phyloP scores from a whole-genome alignment of 768 basidiomycete species.

The Suillus brevipes region DNA sequence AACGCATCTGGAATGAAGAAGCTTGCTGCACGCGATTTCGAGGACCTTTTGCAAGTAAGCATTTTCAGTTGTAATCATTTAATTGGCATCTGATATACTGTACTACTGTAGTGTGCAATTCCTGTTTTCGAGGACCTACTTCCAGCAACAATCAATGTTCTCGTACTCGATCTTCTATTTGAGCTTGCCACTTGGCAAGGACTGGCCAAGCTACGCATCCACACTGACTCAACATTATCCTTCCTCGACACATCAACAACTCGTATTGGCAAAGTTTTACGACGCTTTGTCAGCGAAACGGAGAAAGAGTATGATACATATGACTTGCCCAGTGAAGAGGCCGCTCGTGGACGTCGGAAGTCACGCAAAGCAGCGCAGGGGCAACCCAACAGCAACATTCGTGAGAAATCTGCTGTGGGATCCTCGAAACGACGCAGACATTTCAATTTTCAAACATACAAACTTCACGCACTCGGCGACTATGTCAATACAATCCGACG shows the following conservation, averaged over 20 bases:
- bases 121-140: constrained; percentile 33
- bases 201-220: constrained; percentile 22
- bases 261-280: constrained; percentile 22
- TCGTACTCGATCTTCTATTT: constrained; percentile 26
- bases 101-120: constrained; percentile 24
- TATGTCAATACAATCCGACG: constrained; percentile 25
- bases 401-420: too few relatives aligned
- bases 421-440: too few relatives aligned
- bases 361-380: background rate
- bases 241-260: constrained; percentile 15
- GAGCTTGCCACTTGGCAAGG: constrained; percentile 25
- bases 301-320: constrained; percentile 17
- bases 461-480: constrained; percentile 36
- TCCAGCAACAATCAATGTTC: constrained; percentile 18
- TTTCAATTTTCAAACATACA: constrained; percentile 29
- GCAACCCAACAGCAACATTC: background rate
- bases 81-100: background rate
- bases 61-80: background rate
- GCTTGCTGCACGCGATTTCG: constrained; percentile 26
- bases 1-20: constrained; percentile 36
- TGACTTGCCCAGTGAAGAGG: constrained; percentile 32
- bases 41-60: background rate
- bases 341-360: constrained; percentile 18
- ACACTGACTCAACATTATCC: constrained; percentile 20
- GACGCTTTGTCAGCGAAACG: constrained; percentile 21